Base-by-base conservation (phyloP, 805 yeast genomes). In the Yarrowia bubula region DNA sequence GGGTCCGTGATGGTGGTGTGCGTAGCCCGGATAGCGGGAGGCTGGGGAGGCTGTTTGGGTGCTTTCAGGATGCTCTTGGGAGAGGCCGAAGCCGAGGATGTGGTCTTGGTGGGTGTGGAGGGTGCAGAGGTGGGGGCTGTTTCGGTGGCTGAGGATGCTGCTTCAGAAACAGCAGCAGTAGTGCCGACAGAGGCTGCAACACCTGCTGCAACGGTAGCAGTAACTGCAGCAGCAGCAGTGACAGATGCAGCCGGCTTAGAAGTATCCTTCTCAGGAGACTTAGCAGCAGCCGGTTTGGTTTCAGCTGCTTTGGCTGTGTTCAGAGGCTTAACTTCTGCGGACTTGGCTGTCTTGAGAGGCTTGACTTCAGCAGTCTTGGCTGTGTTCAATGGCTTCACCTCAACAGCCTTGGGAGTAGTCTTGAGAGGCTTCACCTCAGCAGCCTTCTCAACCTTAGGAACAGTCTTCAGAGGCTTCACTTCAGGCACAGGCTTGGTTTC, bases 1-100 rank as follows among this genome's bases (percentile, higher is more conserved):
- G 60, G 60, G 2, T 51, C 60, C n/a, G 60, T 51, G 60, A 51
- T 51, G 14, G 60, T 51, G 6, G 60, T 51, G 28, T 51, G 60
- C n/a, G 60, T 38, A 22, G 60, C 60, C 15, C 60, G 33, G 15
- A 38, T 51, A 9, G 60, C 28, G 14, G 60, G 43, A 14, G 28
- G 22, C 44, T 51, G 38, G 44, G 44, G 22, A 10, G 28, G 28
- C 5, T 51, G 60, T 22, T 51, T 51, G 60, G 53, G n/a, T 17
- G 32, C 39, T 33, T 47, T 47, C 18, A 47, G 39, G 17, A 47
- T 47, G 11, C 53, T 13, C 42, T 50, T 50, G 32, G 57, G 42
- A 18, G 55, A 48, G 28, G 22, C 55, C 32, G 57, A 28, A 28
- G 38, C 53, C 17, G 39, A 9, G 39, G n/a, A 22, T 37, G 39